Base-by-base conservation (phyloP, 1,139 yeast genomes). In the Taphrina populina region DNA sequence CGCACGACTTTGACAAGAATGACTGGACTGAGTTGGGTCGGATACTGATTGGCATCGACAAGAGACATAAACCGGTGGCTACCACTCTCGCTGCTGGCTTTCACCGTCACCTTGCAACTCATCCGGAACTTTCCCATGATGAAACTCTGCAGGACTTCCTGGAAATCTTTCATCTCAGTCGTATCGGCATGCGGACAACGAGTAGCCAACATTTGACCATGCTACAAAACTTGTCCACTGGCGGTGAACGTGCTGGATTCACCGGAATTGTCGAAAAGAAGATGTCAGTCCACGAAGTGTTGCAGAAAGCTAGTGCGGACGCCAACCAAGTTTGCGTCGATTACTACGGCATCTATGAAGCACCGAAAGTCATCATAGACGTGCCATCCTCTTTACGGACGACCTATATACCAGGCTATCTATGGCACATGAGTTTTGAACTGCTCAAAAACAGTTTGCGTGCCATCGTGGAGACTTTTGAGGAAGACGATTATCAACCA, bases 321-420 rank as follows among this genome's bases (percentile, higher is more conserved):
- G 95, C 95, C 3, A 76, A 87, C 61, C 86, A 83, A 65, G 85
- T 88, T 41, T 86, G 95, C 69, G 95, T 86, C 65, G 95, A 87
- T 65, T 85, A 84, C 70, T 87, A 84, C 66, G 92, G 92, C 4
- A 72, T 87, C 20, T 81, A 81, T 66, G 92, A 84, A 62, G 87
- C 92, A 0, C 95, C 95, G 2, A 77, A 82, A 62, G 87, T 87
- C 30, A 83, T 83, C 64, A 73, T 87, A 53, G 81, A 83, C 59
- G 84, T 92, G 60, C 83, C 85, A 2, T 77, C 78, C 17, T 81
- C 82, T 64, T 77, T 84, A 62, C 77, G 76, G 61, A 86, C 86
- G 69, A 84, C 86, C 87, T 87, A 87, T 65, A 95, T 87, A 3
- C 95, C 95, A 1, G 95, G 95, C 11, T 95, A 87, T 70, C 75